Conservation (phyloP, 345 rosid genomes). For the Turritis glabra region DNA sequence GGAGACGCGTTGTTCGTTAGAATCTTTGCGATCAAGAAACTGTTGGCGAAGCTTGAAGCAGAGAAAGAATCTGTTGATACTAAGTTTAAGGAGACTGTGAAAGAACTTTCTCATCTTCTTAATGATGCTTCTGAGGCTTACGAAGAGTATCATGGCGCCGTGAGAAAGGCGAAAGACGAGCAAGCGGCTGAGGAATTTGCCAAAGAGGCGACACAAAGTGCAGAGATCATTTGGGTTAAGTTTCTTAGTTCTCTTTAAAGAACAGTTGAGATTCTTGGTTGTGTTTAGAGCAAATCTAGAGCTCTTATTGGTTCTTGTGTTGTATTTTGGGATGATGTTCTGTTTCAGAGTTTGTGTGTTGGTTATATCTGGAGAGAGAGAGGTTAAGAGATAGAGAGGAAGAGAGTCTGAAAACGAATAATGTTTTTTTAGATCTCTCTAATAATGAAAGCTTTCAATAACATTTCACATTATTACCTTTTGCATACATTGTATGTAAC, state of each 20-base stretch:
- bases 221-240: conserved; percentile 35
- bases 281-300: conserved; percentile 22
- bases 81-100: conserved; percentile 18
- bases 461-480: too few species aligned
- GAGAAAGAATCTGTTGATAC: conserved; percentile 30
- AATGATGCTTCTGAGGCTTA: conserved; percentile 33
- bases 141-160: conserved; percentile 33
- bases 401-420: conserved; percentile 5
- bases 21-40: conserved; percentile 38
- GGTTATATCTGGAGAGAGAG: conserved; percentile 31
- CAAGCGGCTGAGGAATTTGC: conserved; percentile 37
- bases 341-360: conserved; percentile 38
- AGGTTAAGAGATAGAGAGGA: conserved; percentile 5
- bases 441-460: background rate
- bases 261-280: conserved; percentile 19
- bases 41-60: background rate
- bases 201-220: conserved; percentile 30
- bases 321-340: conserved; percentile 27
- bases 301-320: conserved; percentile 21
- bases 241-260: conserved; percentile 40
- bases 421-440: conserved; percentile 10
- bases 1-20: conserved; percentile 35
- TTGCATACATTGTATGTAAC: background rate
- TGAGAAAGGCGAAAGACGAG: conserved; percentile 34
- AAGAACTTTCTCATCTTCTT: conserved; percentile 25